These are phyloP conservation scores for Exophiala lecanii-corni DNA, from an alignment of 2,329 filamentous ascomycete species.

Conservation along the genomic window DNA sequence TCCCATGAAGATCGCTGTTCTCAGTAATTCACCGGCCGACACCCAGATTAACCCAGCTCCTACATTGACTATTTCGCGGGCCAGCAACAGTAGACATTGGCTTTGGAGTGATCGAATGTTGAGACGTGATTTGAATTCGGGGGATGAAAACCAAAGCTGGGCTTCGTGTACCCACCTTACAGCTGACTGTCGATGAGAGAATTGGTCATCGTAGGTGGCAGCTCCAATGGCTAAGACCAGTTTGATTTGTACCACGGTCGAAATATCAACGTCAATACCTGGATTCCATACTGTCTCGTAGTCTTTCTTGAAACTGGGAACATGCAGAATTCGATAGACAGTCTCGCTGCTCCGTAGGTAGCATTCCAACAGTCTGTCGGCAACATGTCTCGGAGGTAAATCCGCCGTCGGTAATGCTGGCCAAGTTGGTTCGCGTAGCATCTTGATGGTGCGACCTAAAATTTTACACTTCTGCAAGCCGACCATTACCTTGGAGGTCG, in stretches of 20 bases:
- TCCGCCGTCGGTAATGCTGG: conserved; percentile 39
- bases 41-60: conserved; percentile 36
- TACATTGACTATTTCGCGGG: conserved; percentile 34
- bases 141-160: conserved; percentile 51
- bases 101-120: conserved; percentile 49
- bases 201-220: conserved; percentile 46
- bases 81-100: conserved; percentile 36
- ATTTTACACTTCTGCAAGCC: conserved; percentile 50
- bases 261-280: conserved; percentile 42
- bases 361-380: conserved; percentile 75
- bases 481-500: conserved; percentile 33
- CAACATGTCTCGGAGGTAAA: conserved; percentile 61
- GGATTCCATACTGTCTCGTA: conserved; percentile 51
- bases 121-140: conserved; percentile 35
- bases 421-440: conserved; percentile 46
- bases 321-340: conserved; percentile 53
- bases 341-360: conserved; percentile 62
- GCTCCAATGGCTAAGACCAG: conserved; percentile 56
- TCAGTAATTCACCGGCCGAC: conserved; percentile 34
- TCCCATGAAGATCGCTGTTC: conserved; percentile 58
- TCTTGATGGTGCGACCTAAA: conserved; percentile 51
- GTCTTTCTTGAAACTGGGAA: conserved; percentile 52
- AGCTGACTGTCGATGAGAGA: conserved; percentile 47
- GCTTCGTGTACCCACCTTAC: conserved; percentile 56
- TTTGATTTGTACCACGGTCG: conserved; percentile 55